Conservation (phyloP, 768 basidiomycete species). For the Lanmaoa pseudosensibilis region DNA sequence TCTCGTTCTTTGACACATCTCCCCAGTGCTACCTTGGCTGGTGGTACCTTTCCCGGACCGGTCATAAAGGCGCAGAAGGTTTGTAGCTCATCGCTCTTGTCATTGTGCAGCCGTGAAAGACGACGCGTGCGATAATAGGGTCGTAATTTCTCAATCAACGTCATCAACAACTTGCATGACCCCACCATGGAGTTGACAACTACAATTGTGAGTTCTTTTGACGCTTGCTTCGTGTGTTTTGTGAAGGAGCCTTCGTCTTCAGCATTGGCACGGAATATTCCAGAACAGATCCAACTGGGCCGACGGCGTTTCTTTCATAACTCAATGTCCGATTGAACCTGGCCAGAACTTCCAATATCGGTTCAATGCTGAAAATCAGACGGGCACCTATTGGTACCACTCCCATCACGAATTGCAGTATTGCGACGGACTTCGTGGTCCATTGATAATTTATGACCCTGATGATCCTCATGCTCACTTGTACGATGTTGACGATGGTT, state of each 20-base stretch:
- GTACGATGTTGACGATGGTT: slow-evolving; percentile 51
- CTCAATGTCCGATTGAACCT: slow-evolving; percentile 46
- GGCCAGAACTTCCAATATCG: slow-evolving; percentile 41
- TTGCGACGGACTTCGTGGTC: slow-evolving; percentile 45
- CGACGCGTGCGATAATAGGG: slow-evolving; percentile 26
- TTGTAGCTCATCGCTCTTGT: neutral
- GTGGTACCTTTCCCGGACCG: slow-evolving; percentile 50
- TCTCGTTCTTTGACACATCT: neutral
- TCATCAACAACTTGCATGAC: slow-evolving; percentile 35
- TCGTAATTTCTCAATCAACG: slow-evolving; percentile 36
- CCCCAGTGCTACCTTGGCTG: slow-evolving; percentile 43
- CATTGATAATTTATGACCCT: slow-evolving; percentile 47
- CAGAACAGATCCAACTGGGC: slow-evolving; percentile 36
- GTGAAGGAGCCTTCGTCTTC: neutral
- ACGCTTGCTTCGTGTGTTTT: neutral
- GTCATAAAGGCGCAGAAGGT: slow-evolving; percentile 46
- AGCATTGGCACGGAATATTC: slow-evolving; percentile 39
- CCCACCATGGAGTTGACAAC: slow-evolving; percentile 36
- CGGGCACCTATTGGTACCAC: slow-evolving; percentile 53
- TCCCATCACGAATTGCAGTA: slow-evolving; percentile 41
- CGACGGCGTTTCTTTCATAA: slow-evolving; percentile 43
- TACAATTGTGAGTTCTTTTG: slow-evolving; percentile 33
- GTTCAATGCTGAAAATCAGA: slow-evolving; percentile 39
- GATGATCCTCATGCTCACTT: slow-evolving; percentile 40
- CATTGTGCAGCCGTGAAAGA: neutral